phyloP scores from a whole-genome alignment of 1,284 basidiomycete genomes.

The Singerocomus inundabilis region DNA sequence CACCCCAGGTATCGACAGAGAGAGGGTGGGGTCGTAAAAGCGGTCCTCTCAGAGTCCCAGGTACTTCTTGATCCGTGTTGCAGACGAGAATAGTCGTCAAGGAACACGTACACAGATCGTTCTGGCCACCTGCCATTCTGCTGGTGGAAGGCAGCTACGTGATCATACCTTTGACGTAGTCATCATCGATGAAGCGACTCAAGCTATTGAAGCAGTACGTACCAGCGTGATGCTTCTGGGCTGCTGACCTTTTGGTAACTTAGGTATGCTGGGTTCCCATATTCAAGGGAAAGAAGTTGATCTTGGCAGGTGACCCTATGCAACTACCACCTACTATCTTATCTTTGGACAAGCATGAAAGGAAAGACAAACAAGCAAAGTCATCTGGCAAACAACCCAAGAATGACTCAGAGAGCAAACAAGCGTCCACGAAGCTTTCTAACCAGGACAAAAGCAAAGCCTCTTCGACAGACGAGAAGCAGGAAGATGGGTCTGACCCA shows the following conservation, averaged over 20 bases:
- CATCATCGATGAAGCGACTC: conserved; percentile 95
- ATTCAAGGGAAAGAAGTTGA: conserved; percentile 83
- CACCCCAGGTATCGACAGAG: conserved; percentile 75
- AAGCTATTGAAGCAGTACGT: conserved; percentile 87
- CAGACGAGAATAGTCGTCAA: conserved; percentile 39
- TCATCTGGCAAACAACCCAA: conserved; percentile 11
- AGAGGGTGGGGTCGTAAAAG: conserved; percentile 79
- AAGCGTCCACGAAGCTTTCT: not conserved
- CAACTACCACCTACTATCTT: conserved; percentile 93
- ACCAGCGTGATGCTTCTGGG: conserved; percentile 11
- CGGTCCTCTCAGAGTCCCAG: conserved; percentile 77
- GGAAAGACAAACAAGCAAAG: conserved; percentile 21
- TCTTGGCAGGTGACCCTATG: conserved; percentile 88
- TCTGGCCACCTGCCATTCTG: conserved; percentile 89
- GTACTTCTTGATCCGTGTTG: conserved; percentile 43
- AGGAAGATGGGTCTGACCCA: conserved; percentile 5
- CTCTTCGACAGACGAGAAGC: not conserved
- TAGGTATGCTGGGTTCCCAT: conserved; percentile 96
- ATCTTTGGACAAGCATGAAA: conserved; percentile 48
- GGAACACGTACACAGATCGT: conserved; percentile 59
- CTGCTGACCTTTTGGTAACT: conserved; percentile 1
- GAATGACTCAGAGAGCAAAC: not conserved
- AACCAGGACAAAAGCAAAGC: not conserved
- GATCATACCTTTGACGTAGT: conserved; percentile 85
- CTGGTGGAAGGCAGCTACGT: conserved; percentile 77